Evolutionary conservation across 2,329 filamentous ascomycete species (phyloP).

Genomic region (Colletotrichum spaethianum): DNA sequence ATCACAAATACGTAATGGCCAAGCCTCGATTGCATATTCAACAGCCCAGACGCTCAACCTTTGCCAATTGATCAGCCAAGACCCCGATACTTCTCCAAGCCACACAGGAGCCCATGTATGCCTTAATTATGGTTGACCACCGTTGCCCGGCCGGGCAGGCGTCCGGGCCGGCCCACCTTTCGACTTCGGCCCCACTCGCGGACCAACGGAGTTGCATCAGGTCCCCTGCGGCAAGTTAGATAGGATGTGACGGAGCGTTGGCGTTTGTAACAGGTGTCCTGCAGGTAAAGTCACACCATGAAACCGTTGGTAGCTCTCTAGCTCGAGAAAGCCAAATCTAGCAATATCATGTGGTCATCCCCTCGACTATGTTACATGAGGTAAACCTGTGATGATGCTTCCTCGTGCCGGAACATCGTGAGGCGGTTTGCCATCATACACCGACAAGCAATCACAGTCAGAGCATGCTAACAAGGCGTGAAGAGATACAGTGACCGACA

Average conservation of each 20-base stretch:
- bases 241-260: neutral
- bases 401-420: neutral
- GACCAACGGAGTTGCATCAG: conserved; percentile 12
- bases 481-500: neutral
- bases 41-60: neutral
- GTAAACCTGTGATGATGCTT: neutral
- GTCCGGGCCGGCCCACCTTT: neutral
- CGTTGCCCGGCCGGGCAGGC: neutral
- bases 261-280: neutral
- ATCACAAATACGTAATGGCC: neutral
- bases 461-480: neutral
- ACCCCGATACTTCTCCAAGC: neutral
- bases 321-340: neutral
- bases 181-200: conserved; percentile 16
- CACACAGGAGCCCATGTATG: neutral
- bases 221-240: neutral
- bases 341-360: too few species aligned
- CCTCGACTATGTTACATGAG: neutral
- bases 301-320: neutral
- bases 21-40: neutral
- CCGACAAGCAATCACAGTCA: neutral
- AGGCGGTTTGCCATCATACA: neutral
- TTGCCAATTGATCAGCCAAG: neutral
- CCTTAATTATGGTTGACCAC: neutral
- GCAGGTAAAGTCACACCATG: neutral